These are phyloP conservation scores for Tricholoma sp. DNA, from an alignment of 768 basidiomycete genomes.

Conservation along the genomic window DNA sequence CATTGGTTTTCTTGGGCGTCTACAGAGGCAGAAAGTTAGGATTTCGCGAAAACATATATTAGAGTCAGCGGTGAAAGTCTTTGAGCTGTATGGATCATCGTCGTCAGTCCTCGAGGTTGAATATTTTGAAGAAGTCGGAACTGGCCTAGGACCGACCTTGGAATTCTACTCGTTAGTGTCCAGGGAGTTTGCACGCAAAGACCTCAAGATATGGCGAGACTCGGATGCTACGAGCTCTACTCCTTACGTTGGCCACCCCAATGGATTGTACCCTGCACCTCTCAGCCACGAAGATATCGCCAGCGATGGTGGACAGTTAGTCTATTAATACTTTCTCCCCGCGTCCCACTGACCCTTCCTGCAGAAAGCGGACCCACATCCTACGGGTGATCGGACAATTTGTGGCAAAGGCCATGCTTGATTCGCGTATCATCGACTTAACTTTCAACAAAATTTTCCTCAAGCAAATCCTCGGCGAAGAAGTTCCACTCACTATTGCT, in stretches of 20 bases:
- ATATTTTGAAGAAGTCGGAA: constrained; percentile 98
- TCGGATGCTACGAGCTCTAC: constrained; percentile 59
- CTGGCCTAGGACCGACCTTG: constrained; percentile 92
- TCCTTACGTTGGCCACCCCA: constrained; percentile 76
- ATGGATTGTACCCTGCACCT: constrained; percentile 86
- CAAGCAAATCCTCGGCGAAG: constrained; percentile 82
- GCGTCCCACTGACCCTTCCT: not conserved
- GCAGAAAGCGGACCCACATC: constrained; percentile 78
- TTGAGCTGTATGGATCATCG: constrained; percentile 93
- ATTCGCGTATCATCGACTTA: constrained; percentile 95
- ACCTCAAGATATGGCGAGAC: constrained; percentile 90
- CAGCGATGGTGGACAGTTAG: constrained; percentile 74
- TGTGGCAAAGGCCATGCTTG: constrained; percentile 93
- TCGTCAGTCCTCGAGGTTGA: constrained; percentile 95
- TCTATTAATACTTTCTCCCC: not conserved
- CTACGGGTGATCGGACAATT: constrained; percentile 93
- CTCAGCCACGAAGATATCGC: constrained; percentile 62
- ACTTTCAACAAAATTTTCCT: constrained; percentile 95
- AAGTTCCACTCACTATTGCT: constrained; percentile 78
- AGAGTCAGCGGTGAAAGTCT: constrained; percentile 94
- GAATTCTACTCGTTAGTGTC: constrained; percentile 99
- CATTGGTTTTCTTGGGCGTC: constrained; percentile 85
- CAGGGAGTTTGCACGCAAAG: constrained; percentile 86
- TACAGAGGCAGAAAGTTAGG: constrained; percentile 94
- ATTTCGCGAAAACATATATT: constrained; percentile 93